Conservation (phyloP, 768 basidiomycete species). For the Kwoniella sp. region DNA sequence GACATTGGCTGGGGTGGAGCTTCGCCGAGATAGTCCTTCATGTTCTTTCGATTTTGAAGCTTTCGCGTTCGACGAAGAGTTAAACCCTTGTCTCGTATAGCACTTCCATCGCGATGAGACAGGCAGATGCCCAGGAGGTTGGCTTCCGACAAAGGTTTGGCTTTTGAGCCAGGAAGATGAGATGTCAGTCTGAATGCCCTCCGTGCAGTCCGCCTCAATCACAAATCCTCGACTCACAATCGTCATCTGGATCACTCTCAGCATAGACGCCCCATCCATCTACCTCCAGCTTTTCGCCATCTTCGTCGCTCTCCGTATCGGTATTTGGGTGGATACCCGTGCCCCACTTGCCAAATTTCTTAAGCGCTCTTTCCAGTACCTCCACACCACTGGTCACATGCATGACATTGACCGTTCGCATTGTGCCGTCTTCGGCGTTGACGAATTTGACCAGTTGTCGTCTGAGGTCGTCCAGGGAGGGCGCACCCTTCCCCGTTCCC, state of each 20-base stretch:
- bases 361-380: slow-evolving; percentile 82
- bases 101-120: slow-evolving; percentile 73
- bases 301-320: slow-evolving; percentile 66
- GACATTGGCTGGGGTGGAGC: slow-evolving; percentile 56
- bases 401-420: slow-evolving; percentile 74
- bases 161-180: slow-evolving; percentile 56
- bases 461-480: slow-evolving; percentile 72
- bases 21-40: slow-evolving; percentile 63
- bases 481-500: slow-evolving; percentile 52
- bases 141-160: slow-evolving; percentile 74
- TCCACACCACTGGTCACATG: slow-evolving; percentile 76
- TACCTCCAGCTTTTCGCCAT: slow-evolving; percentile 71
- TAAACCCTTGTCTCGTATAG: slow-evolving; percentile 72
- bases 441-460: slow-evolving; percentile 84
- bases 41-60: slow-evolving; percentile 56
- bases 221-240: slow-evolving; percentile 60
- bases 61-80: slow-evolving; percentile 65
- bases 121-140: slow-evolving; percentile 83
- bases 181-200: background rate
- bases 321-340: slow-evolving; percentile 53
- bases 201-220: background rate
- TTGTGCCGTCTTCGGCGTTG: slow-evolving; percentile 75
- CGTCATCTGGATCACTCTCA: slow-evolving; percentile 61
- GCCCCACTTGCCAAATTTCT: slow-evolving; percentile 76
- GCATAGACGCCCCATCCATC: slow-evolving; percentile 89